Evolutionary conservation across 1,284 basidiomycete species (phyloP), one percentile per base, ranked within the genome.

Genomic region (Pseudomicrostroma phylloplanum): DNA sequence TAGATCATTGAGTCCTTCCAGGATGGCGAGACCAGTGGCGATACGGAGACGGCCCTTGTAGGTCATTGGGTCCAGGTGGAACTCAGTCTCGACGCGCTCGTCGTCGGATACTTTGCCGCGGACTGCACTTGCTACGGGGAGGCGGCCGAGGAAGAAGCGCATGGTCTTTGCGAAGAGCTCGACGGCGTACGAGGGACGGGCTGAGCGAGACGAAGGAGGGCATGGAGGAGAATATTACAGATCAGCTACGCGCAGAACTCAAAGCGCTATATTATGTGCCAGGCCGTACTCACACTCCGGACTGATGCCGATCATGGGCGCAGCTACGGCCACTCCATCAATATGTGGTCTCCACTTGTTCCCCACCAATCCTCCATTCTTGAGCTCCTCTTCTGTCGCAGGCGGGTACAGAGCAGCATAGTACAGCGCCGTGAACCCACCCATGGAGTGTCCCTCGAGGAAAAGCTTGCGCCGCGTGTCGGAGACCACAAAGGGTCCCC

Each of bases 71-170:
- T 81, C 80, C 19, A 74, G 79, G 76, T 71, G 48, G 42, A 66
- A 66, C 40, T 69, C 69, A 17, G 61, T 62, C 30, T 76, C 66
- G 6, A 83, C 82, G 13, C 81, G 67, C 0, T 82, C 82, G 76
- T 84, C 83, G 67, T 83, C 81, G n/a, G 80, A 82, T 17, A 82
- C 81, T 49, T 83, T 83, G 48, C 83, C 82, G 73, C 67, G 70
- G 61, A 83, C 81, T 42, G 80, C 81, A 39, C 77, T 73, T 4
- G 80, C 80, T 17, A 83, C 64, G 3, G 83, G 82, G 2, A 83
- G 69, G 1, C 79, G 74, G 17, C 81, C 81, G 4, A 80, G 81
- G 46, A 83, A 72, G 63, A 72, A 78, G 42, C 74, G 67, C 26
- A 83, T 65, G 0, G 74, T 64, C 49, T 80, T 65, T 9, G 77